A percentile compares a stretch with the other conserved stretches of the same genome.
Evolutionary conservation across 768 basidiomycete species (phyloP).

Genomic region (Grammothele lineata): DNA sequence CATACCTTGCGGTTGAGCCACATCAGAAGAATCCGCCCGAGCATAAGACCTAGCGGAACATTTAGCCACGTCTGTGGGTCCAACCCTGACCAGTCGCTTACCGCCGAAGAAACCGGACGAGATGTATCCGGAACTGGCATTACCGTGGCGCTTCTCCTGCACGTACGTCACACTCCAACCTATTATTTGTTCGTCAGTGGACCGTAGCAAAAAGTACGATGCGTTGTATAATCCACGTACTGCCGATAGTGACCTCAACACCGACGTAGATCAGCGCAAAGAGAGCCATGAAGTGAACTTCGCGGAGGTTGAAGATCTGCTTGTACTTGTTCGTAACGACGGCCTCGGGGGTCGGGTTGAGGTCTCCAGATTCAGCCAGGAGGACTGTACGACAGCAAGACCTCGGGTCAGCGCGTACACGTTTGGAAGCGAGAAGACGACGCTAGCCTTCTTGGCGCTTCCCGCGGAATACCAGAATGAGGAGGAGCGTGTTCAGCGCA

Average conservation of each 20-base stretch:
- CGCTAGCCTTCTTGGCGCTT: conserved; percentile 70
- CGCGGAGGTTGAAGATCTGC: conserved; percentile 31
- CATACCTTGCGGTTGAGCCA: conserved; percentile 26
- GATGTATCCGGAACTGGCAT: conserved; percentile 36
- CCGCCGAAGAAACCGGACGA: conserved; percentile 40
- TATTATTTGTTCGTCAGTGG: conserved; percentile 5
- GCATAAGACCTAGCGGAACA: conserved; percentile 26
- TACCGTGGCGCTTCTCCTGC: conserved; percentile 34
- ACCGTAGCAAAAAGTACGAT: no score
- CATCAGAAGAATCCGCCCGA: conserved; percentile 20
- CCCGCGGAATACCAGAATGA: conserved; percentile 59
- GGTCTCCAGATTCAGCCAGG: conserved; percentile 23
- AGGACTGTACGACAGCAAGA: conserved; percentile 38
- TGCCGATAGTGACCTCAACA: conserved; percentile 38
- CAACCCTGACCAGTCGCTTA: conserved; percentile 7
- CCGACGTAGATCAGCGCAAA: conserved; percentile 42
- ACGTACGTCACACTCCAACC: conserved; percentile 46
- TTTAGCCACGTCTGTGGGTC: background rate
- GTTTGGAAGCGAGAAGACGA: no score
- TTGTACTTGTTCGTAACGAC: conserved; percentile 24
- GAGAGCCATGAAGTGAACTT: conserved; percentile 35
- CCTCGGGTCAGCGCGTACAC: no score
- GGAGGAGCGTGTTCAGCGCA: conserved; percentile 44
- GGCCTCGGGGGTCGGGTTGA: conserved; percentile 12
- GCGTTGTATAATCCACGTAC: conserved; percentile 24